Conservation (phyloP, 768 basidiomycete species). For the Vishniacozyma victoriae region DNA sequence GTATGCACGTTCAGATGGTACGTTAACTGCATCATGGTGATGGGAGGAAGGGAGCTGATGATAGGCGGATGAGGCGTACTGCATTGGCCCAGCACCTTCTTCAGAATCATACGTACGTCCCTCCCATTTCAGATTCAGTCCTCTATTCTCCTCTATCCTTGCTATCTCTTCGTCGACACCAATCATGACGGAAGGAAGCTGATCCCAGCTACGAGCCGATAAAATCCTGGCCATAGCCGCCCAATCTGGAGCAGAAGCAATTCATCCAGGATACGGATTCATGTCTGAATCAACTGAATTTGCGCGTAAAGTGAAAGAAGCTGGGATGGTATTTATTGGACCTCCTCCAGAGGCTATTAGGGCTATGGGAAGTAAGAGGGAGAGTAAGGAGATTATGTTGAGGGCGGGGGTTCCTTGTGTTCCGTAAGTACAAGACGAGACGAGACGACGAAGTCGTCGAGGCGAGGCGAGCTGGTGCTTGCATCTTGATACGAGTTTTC, state of each 20-base stretch:
- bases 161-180: not conserved
- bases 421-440: slow-evolving; percentile 53
- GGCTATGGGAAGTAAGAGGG: slow-evolving; percentile 96
- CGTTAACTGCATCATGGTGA: slow-evolving; percentile 4
- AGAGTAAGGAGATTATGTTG: slow-evolving; percentile 93
- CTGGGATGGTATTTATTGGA: slow-evolving; percentile 83
- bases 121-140: not conserved
- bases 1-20: slow-evolving; percentile 77
- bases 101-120: slow-evolving; percentile 76
- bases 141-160: not conserved
- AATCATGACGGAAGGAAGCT: not conserved
- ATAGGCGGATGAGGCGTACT: slow-evolving; percentile 81
- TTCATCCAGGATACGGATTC: slow-evolving; percentile 92
- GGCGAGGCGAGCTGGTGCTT: too few relatives aligned
- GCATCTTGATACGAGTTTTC: not conserved
- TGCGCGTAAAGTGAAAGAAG: slow-evolving; percentile 64
- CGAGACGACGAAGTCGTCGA: too few relatives aligned
- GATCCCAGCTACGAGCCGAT: slow-evolving; percentile 67
- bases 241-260: slow-evolving; percentile 78
- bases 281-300: slow-evolving; percentile 86
- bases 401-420: slow-evolving; percentile 90
- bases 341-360: slow-evolving; percentile 81
- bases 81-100: slow-evolving; percentile 85
- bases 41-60: not conserved
- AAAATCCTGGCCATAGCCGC: slow-evolving; percentile 80